Base-by-base conservation (phyloP, 371 early-diverging fungal genomes). In the Apophysomyces ossiformis region DNA sequence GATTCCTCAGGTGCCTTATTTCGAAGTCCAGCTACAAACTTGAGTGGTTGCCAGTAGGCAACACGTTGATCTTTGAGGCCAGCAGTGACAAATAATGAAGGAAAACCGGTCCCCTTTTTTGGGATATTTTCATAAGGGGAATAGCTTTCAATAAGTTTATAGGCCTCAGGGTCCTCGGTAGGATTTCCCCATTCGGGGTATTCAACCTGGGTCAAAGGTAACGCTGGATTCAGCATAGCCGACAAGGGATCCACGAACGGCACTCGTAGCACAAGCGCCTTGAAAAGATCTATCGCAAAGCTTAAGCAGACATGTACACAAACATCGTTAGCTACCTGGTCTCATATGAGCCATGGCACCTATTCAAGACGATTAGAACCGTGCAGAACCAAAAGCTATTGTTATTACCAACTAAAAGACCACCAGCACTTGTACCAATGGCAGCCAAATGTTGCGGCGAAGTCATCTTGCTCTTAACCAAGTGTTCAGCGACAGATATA, bases 161-260 rank as follows among this genome's bases (percentile, higher is more conserved):
- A 93, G 13, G 79, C 86, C 5, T 71, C 60, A 0, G 63, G 32
- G 38, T 83, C 82, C 8, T 79, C 69, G 0, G 84, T 67, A 12
- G 93, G 93, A 69, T 95, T 89, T 0, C 96, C 96, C 96, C 96
- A 96, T 68, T 96, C 96, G 8, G 86, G 78, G 57, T 84, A 87
- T 68, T 96, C 96, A 41, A 91, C 87, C 47, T 83, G 76, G 4
- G 96, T 91, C 2, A 95, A 67, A 0, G 96, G 95, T 8, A 91
- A 78, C 58, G 84, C 72, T 7, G 89, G 86, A 45, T 89, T 85
- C 37, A 93, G 75, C 94, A 96, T 92, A 41, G 94, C 78, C 1
- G 90, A 87, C 32, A 95, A 77, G 12, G 93, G 93, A 62, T 95
- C 95, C 6, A 95, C 81, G 78, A 96, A 96, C 0, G 96, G 95